These are phyloP conservation scores for Pleodorina starrii DNA, from an alignment of 139 green algal genomes.

Conservation along the genomic window DNA sequence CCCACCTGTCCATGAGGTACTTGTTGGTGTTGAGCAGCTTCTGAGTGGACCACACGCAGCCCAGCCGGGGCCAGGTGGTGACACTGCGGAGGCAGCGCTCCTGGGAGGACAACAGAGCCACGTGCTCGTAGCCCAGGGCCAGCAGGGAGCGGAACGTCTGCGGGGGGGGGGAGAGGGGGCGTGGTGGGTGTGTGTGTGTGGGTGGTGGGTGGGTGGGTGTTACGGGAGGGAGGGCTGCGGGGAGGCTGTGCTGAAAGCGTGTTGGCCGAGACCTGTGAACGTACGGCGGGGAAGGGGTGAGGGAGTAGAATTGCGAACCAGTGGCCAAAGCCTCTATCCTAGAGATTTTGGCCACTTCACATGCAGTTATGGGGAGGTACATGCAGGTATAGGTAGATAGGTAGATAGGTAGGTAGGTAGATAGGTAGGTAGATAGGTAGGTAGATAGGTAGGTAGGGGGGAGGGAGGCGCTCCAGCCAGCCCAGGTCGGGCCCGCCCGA, in stretches of 20 bases:
- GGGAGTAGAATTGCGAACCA: too few relatives aligned
- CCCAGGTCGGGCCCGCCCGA: too few relatives aligned
- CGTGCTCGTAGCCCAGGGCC: slow-evolving; percentile 44
- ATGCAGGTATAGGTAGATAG: too few relatives aligned
- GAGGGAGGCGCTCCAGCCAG: too few relatives aligned
- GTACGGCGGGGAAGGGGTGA: too few relatives aligned
- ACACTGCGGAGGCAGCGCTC: neutral
- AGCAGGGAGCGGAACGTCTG: slow-evolving; percentile 30
- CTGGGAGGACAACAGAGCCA: neutral
- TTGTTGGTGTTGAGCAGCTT: neutral
- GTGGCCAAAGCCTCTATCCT: too few relatives aligned
- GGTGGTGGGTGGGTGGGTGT: neutral
- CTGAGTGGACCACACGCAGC: slow-evolving; percentile 30
- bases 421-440: too few relatives aligned
- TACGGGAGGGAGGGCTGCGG: neutral
- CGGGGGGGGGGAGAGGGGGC: neutral
- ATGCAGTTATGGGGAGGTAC: too few relatives aligned
- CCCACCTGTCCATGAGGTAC: slow-evolving; percentile 44
- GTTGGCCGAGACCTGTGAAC: too few relatives aligned
- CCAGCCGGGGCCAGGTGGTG: slow-evolving; percentile 39
- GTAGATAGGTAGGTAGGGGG: too few relatives aligned
- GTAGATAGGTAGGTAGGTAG: too few relatives aligned
- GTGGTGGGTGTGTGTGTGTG: neutral
- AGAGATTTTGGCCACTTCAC: too few relatives aligned
- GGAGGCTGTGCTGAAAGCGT: neutral